phyloP scores from a whole-genome alignment of 2,329 filamentous ascomycete genomes.

The Clonostachys rosea region DNA sequence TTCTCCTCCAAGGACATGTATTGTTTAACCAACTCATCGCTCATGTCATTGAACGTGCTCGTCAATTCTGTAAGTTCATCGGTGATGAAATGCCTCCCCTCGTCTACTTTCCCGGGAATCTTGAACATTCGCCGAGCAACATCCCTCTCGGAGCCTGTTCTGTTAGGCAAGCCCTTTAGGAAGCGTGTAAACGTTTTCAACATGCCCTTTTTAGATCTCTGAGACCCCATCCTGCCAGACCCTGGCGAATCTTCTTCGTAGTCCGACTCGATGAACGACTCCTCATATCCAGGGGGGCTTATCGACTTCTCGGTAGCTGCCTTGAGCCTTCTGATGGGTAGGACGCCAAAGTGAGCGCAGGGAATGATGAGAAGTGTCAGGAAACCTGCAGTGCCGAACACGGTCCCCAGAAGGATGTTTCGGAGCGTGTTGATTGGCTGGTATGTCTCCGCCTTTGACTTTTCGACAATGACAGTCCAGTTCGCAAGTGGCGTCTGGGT shows the following conservation, averaged over 20 bases:
- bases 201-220: conserved; percentile 37
- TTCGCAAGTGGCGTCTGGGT: conserved; percentile 65
- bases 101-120: conserved; percentile 78
- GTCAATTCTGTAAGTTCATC: conserved; percentile 86
- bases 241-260: conserved; percentile 35
- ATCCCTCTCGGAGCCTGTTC: conserved; percentile 17
- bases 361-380: conserved; percentile 71
- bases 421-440: conserved; percentile 70
- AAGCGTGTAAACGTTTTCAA: conserved; percentile 28
- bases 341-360: conserved; percentile 75
- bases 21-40: conserved; percentile 81
- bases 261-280: conserved; percentile 32
- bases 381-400: conserved; percentile 76
- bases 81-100: conserved; percentile 69
- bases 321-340: conserved; percentile 74
- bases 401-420: conserved; percentile 75
- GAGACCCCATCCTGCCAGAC: conserved; percentile 20
- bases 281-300: conserved; percentile 56
- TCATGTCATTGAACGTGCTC: conserved; percentile 88
- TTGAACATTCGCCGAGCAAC: conserved; percentile 60
- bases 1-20: conserved; percentile 82
- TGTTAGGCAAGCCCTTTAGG: conserved; percentile 20
- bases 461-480: conserved; percentile 81
- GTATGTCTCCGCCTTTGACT: conserved; percentile 70
- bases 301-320: conserved; percentile 72